A percentile compares a stretch with the other conserved stretches of the same genome.
Evolutionary conservation across 179 eudicot species (phyloP).

Genomic region (Silene vulgaris): DNA sequence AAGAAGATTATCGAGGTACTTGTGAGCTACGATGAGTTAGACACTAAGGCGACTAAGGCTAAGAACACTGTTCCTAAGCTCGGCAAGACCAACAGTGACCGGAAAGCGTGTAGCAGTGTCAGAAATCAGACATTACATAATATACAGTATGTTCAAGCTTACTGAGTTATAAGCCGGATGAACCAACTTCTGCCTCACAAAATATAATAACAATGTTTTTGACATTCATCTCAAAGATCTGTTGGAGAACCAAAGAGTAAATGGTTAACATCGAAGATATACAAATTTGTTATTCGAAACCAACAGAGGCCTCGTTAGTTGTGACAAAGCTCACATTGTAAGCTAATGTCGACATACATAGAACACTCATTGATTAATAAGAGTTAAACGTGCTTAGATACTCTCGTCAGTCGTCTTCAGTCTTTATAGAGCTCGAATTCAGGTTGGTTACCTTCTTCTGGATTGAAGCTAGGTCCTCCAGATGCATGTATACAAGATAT

Average conservation of each 20-base stretch:
- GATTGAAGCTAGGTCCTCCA: slow-evolving; percentile 11
- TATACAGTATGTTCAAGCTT: slow-evolving; percentile 2
- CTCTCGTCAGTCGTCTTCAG: background rate
- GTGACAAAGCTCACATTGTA: background rate
- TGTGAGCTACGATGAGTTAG: too few species aligned
- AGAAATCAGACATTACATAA: background rate
- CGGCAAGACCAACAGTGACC: background rate
- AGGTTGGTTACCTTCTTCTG: slow-evolving; percentile 18
- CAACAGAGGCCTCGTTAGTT: background rate
- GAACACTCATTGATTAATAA: background rate
- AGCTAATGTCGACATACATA: background rate
- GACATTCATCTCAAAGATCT: background rate
- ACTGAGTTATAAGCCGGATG: background rate
- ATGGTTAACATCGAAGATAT: background rate
- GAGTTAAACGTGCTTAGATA: background rate
- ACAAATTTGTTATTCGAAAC: background rate
- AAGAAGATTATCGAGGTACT: too few species aligned
- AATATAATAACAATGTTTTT: background rate
- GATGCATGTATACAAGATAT: background rate
- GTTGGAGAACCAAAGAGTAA: slow-evolving; percentile 9
- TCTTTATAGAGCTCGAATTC: background rate
- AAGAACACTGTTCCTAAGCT: too few species aligned
- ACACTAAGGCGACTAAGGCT: too few species aligned
- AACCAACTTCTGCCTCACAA: slow-evolving; percentile 7
- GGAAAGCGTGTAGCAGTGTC: background rate